phyloP scores from a whole-genome alignment of 1,284 basidiomycete genomes.

The Polyporus tsugae region DNA sequence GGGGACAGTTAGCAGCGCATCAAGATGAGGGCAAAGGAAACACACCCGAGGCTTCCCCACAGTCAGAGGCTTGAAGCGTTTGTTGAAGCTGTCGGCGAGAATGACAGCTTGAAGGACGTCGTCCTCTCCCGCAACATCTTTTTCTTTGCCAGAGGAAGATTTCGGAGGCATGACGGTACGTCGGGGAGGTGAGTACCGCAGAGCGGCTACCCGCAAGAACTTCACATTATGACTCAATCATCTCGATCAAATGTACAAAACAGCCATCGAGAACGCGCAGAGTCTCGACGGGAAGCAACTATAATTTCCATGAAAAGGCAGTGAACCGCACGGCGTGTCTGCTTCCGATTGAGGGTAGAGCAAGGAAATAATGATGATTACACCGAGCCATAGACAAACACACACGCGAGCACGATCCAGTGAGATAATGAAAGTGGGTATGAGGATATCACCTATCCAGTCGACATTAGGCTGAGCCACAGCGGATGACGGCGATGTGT shows the following conservation, averaged over 20 bases:
- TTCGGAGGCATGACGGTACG: constrained; percentile 66
- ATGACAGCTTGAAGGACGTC: constrained; percentile 91
- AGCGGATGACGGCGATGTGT: constrained; percentile 38
- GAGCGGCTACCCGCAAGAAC: constrained; percentile 15
- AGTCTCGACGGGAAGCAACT: not conserved
- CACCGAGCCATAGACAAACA: constrained; percentile 66
- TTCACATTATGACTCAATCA: constrained; percentile 33
- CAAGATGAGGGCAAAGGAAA: constrained; percentile 10
- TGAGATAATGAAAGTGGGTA: constrained; percentile 59
- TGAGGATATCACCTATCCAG: constrained; percentile 46
- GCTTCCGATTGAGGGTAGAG: constrained; percentile 20
- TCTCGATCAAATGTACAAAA: constrained; percentile 28
- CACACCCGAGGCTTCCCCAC: constrained; percentile 82
- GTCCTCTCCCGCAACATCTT: constrained; percentile 68
- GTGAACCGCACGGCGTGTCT: constrained; percentile 17
- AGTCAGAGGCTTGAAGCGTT: constrained; percentile 90
- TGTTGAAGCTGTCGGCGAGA: constrained; percentile 95
- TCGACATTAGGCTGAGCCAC: constrained; percentile 46
- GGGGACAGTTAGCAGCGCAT: constrained; percentile 28
- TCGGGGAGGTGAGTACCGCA: constrained; percentile 8
- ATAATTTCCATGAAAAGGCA: constrained; percentile 29
- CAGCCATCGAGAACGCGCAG: not conserved
- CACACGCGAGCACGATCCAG: constrained; percentile 59
- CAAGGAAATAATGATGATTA: constrained; percentile 55
- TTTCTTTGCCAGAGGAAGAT: constrained; percentile 64